Evolutionary conservation across 257 asterid genomes (phyloP), one percentile per base, ranked within the genome.

Genomic region (Solanum medicagineum): DNA sequence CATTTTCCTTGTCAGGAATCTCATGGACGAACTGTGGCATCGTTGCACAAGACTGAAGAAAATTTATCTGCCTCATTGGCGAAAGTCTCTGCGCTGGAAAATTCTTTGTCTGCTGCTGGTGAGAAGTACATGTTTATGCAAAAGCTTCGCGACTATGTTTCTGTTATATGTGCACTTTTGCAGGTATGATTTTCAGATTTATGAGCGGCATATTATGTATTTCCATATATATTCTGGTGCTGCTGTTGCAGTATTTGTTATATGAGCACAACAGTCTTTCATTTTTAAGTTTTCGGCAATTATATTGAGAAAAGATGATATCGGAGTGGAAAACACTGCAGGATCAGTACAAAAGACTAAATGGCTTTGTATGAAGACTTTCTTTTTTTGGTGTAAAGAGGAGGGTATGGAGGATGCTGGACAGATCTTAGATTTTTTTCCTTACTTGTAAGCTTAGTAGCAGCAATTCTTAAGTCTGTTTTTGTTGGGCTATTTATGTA

Each of bases 111-210:
- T 87, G 97, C 94, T 65, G 97, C 98, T 75, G 96, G 95, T 94
- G 98, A 97, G 94, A 95, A 93, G 96, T 97, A 92, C 95, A 92
- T 94, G 91, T 97, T 97, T 92, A 94, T 97, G 98, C 99, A 97
- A 93, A 94, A 93, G 98, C 97, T 97, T 88, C 97, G 98, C 90
- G 99, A 97, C 88, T 97, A 92, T 91, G 92, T 94, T 92, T 93
- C 95, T 90, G 98, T 94, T 91, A 88, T 95, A 88, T 95, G 99
- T 93, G 97, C 90, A 85, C 95, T 95, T 92, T 90, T 97, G 92
- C 95, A 94, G 99, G 99, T 97, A 94, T 56, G 97, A 51, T 86
- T 90, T 89, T 91, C 91, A 85, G 65, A 88, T 87, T 89, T 85
- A 63, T 86, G 73, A 86, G 74, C 57, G 87, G 60, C 87, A 45